Conservation (phyloP, 1,139 yeast genomes). For the Schwanniomyces etchellsii region DNA sequence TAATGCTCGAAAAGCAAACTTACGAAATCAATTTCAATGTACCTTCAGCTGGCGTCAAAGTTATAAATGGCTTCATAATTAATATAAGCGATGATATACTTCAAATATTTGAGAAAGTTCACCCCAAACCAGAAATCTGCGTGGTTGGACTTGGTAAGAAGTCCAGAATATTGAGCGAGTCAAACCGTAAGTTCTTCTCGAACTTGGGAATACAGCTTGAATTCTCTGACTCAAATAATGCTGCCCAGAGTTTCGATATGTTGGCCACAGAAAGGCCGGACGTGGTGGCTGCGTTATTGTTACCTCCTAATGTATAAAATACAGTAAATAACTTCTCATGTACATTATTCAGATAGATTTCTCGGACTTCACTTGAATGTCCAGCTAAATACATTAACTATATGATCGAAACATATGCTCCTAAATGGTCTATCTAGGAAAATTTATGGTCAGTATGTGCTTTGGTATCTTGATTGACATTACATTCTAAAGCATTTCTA, state of each 20-base stretch:
- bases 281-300: slow-evolving; percentile 60
- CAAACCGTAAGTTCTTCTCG: slow-evolving; percentile 44
- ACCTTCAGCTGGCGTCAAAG: slow-evolving; percentile 23
- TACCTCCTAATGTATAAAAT: slow-evolving; percentile 60
- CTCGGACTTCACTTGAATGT: no score
- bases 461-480: not conserved
- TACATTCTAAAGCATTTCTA: not conserved
- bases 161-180: slow-evolving; percentile 56
- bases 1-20: slow-evolving; percentile 60
- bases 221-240: slow-evolving; percentile 59
- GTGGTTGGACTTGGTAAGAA: slow-evolving; percentile 66
- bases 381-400: slow-evolving; percentile 4
- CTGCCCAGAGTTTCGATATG: slow-evolving; percentile 68
- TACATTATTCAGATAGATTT: no score
- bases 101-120: slow-evolving; percentile 47
- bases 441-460: not conserved
- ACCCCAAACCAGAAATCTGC: slow-evolving; percentile 75
- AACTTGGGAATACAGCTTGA: slow-evolving; percentile 65
- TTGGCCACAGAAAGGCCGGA: slow-evolving; percentile 76
- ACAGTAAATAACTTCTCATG: slow-evolving; percentile 2
- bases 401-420: no score
- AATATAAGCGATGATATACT: slow-evolving; percentile 37
- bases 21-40: slow-evolving; percentile 50
- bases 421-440: no score
- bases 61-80: slow-evolving; percentile 40